Evolutionary conservation across 225 moss, liverwort and hornwort species (phyloP), one percentile per base, ranked within the genome.

Genomic region (Marchantia paleacea): DNA sequence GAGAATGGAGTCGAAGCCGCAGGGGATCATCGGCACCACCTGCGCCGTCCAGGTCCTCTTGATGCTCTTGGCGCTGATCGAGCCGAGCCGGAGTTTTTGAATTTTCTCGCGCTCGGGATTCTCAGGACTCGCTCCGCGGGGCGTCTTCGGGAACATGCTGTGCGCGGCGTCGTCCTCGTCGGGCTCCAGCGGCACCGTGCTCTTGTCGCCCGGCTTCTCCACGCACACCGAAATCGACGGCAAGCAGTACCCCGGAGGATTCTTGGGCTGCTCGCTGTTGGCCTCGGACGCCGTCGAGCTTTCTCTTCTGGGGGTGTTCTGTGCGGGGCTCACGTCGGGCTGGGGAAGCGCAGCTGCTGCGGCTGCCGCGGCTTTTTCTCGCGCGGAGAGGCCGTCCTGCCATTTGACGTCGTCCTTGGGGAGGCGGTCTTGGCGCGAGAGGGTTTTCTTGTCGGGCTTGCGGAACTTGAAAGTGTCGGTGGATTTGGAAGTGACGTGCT

Each of bases 401-500:
- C 75, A 75, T 7, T 55, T 28, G 51, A 65, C 22, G 25, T 78
- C 78, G 11, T 67, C 77, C 1, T 39, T 10, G 7, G 39, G 61
- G 57, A 57, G 13, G 31, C 22, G 5, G 18, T 26, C 51, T 4
- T 26, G 74, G 12, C 47, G 73, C 24, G 51, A 54, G 9, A 28
- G 55, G 0, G 13, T 53, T 3, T 28, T 20, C 20, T 50, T 61
- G 5, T 39, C 39, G 62, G n/a, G 5, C 9, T 7, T 61, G 77
- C 18, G 77, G 51, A 15, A 52, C 13, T 64, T 69, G 19, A 79
- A 60, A 19, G 30, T 72, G 2, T 82, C 58, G 25, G 73, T 80
- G 62, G 82, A 63, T 53, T 85, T 84, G 53, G 84, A 79, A 30
- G 80, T 80, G 15, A 87, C 84, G 51, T 90, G 92, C 86, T 95